These are phyloP conservation scores for Penicillium ochrochloron DNA, from an alignment of 495 filamentous ascomycete species.

Conservation along the genomic window DNA sequence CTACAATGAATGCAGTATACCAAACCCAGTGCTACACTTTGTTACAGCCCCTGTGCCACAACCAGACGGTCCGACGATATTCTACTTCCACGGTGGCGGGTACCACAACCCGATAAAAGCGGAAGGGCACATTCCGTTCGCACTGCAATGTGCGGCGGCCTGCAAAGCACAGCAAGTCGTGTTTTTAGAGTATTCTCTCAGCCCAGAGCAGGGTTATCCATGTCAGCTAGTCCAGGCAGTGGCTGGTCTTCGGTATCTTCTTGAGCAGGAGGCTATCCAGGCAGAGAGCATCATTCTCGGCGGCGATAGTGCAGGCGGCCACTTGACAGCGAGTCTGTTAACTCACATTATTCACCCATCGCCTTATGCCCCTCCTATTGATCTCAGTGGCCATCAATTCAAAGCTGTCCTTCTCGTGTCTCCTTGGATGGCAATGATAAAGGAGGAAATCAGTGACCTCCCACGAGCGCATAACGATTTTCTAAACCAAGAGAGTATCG, in stretches of 20 bases:
- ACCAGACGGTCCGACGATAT: background rate
- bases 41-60: background rate
- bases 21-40: constrained; percentile 3
- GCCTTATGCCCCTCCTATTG: constrained; percentile 1
- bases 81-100: background rate
- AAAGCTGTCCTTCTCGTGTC: constrained; percentile 3
- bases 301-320: constrained; percentile 2
- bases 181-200: constrained; percentile 3
- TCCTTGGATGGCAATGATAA: background rate
- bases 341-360: background rate
- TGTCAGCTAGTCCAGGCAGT: constrained; percentile 7
- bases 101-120: constrained; percentile 7
- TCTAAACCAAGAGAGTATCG: background rate
- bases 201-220: background rate
- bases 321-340: background rate
- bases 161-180: constrained; percentile 1
- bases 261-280: background rate
- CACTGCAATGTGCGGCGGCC: background rate
- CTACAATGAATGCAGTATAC: background rate
- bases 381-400: background rate
- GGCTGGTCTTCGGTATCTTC: background rate
- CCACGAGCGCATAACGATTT: background rate
- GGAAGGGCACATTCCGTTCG: background rate
- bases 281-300: background rate
- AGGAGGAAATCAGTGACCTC: background rate